Evolutionary conservation across 2,329 filamentous ascomycete genomes (phyloP).

Genomic region (Arthroderma sp.): DNA sequence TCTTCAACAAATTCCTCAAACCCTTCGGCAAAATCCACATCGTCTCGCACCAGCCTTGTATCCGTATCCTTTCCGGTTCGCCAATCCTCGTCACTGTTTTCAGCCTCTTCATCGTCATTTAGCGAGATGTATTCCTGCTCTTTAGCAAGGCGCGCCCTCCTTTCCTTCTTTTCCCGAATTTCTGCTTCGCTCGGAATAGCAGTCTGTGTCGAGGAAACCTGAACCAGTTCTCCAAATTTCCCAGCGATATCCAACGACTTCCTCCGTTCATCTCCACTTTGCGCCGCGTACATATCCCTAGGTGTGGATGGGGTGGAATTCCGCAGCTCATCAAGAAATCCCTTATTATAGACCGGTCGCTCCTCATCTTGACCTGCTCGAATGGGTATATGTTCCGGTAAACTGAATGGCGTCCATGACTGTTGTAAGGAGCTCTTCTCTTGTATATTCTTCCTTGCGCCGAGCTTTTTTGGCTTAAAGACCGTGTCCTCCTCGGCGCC

Average conservation of each 20-base stretch:
- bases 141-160: constrained; percentile 65
- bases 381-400: constrained; percentile 42
- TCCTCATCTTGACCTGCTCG: constrained; percentile 52
- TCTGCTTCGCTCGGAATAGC: constrained; percentile 69
- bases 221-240: constrained; percentile 35
- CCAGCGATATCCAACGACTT: constrained; percentile 31
- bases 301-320: constrained; percentile 76
- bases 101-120: constrained; percentile 10
- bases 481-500: constrained; percentile 42
- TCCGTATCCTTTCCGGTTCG: constrained; percentile 46
- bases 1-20: constrained; percentile 89
- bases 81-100: constrained; percentile 30
- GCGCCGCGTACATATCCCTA: constrained; percentile 35
- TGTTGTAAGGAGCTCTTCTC: constrained; percentile 56
- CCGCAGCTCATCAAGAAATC: constrained; percentile 74
- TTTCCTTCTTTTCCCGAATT: constrained; percentile 81
- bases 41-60: constrained; percentile 65
- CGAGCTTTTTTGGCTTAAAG: constrained; percentile 50
- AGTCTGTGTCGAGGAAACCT: constrained; percentile 18
- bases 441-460: constrained; percentile 49
- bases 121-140: constrained; percentile 43
- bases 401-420: constrained; percentile 32
- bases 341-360: constrained; percentile 69
- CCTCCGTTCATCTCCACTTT: constrained; percentile 27
- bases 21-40: constrained; percentile 85